Conservation (phyloP, 176 grass and related monocot genomes). For the Juncus inflexus region DNA sequence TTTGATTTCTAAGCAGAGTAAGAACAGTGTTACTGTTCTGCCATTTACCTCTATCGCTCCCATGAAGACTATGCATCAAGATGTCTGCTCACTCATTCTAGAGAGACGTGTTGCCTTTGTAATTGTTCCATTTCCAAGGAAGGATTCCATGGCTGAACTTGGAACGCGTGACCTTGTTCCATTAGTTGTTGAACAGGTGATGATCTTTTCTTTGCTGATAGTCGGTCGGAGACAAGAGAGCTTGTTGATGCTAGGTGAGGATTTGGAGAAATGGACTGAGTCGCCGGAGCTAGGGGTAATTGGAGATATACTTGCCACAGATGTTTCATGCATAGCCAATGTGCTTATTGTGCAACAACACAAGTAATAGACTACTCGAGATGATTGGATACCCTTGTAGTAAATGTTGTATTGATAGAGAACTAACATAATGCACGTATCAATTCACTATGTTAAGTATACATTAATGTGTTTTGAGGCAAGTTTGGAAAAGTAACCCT, state of each 20-base stretch:
- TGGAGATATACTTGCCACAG: conserved; percentile 36
- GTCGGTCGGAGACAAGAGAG: conserved; percentile 18
- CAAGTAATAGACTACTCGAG: no score
- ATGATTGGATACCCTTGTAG: no score
- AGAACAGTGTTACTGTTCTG: conserved; percentile 18
- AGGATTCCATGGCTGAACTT: background rate
- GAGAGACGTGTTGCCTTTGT: conserved; percentile 25
- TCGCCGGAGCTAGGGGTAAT: conserved; percentile 39
- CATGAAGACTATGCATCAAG: conserved; percentile 34
- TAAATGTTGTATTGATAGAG: no score
- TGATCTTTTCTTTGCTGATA: background rate
- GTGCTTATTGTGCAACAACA: conserved; percentile 35
- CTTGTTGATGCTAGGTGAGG: conserved; percentile 3
- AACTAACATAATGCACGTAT: no score
- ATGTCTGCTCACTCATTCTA: conserved; percentile 35
- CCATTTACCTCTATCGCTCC: conserved; percentile 37
- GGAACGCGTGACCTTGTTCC: conserved; percentile 24
- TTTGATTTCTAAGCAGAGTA: conserved; percentile 12
- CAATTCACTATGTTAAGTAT: no score
- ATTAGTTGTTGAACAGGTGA: conserved; percentile 24
- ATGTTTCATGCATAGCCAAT: conserved; percentile 11
- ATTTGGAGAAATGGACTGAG: conserved; percentile 32
- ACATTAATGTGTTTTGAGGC: no score
- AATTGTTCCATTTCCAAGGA: conserved; percentile 30
- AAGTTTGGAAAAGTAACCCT: no score